Evolutionary conservation across 305 asterid genomes (phyloP), one percentile per base, ranked within the genome.

Genomic region (Nicotiana rustica): DNA sequence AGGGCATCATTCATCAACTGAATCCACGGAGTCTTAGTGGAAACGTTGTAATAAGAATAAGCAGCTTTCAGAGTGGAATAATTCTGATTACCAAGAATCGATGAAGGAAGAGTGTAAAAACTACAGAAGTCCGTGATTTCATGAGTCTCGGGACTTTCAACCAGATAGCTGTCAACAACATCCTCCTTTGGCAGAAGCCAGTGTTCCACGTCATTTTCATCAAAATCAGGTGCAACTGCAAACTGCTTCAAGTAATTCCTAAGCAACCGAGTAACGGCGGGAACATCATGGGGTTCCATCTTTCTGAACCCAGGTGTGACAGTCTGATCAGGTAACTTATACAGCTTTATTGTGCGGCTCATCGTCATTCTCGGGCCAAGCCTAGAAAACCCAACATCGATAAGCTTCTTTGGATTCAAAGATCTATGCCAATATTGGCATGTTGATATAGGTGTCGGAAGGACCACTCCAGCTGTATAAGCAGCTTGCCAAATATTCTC

Each of bases 401-500:
- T 87, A 81, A 89, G 85, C 81, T 89, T 89, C 82, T 87, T 86
- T 15, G 91, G 91, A 75, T 87, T 89, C 75, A 89, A 85, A 60
- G 91, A 84, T 49, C 91, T 89, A 82, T 89, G 91, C 90, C 90
- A 89, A 65, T 88, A 88, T 81, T 88, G 91, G 25, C 89, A 77
- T 77, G 89, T 82, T 1, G 91, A 83, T 57, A 88, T 18, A 13
- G 90, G 91, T 0, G 91, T 87, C 1, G 91, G 91, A 81, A 89
- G 90, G 71, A 87, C 84, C 49, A 85, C 86, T 47, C 91, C 91
- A 35, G 91, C 90, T 80, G 91, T 89, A 84, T 85, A 85, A 62
- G 89, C 88, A 75, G 89, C 91, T 83, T 89, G 91, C 91, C 89
- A 89, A 67, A 87, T 81, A 33, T 89, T 89, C 73, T 89, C 91